Evolutionary conservation across 768 basidiomycete species (phyloP), one percentile per base, ranked within the genome.

Genomic region (Leccinum uliginosum): DNA sequence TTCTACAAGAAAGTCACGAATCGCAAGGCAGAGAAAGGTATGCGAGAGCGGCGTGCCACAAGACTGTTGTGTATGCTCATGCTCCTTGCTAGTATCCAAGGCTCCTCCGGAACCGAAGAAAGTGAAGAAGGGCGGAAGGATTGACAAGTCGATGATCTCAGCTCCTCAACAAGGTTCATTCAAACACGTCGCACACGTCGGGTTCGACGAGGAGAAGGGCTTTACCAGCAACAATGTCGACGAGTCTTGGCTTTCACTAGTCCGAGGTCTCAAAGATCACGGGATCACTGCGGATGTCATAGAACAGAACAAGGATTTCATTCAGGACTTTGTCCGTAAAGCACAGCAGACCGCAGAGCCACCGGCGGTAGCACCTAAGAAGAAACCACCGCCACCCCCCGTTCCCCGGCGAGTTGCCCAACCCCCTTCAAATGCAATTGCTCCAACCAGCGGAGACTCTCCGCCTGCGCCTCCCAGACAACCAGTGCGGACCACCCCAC

Each of bases 211-310:
- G 0, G 85, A 96, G 61, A 82, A 85, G 24, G 96, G 96, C 3
- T 98, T 93, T 71, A 87, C 86, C 0, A 90, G 88, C 1, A 80
- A 78, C 15, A 91, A 91, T 53, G 90, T 99, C 6, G 96, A 99
- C 71, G 84, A 91, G 1, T 91, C 88, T 5, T 98, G 96, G 96
- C 77, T 83, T 46, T 76, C 83, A 1, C 72, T 98, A 55, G 77
- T 98, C 3, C 78, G 74, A 8, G 76, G 82, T 56, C 78, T 98
- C 6, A 81, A 35, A 35, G 34, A 35, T 4, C 34, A 35, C 3
- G 34, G 34, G 15, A 7, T 98, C 49, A 78, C 82, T 49, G 78
- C 79, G 50, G 83, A 86, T 35, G 73, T 90, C 44, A 84, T 97
- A 38, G 79, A 78, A 58, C 74, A 87, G 60, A 87, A 98, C 65